Conservation (phyloP, 1,284 basidiomycete genomes). For the Heterobasidion parviporum region DNA sequence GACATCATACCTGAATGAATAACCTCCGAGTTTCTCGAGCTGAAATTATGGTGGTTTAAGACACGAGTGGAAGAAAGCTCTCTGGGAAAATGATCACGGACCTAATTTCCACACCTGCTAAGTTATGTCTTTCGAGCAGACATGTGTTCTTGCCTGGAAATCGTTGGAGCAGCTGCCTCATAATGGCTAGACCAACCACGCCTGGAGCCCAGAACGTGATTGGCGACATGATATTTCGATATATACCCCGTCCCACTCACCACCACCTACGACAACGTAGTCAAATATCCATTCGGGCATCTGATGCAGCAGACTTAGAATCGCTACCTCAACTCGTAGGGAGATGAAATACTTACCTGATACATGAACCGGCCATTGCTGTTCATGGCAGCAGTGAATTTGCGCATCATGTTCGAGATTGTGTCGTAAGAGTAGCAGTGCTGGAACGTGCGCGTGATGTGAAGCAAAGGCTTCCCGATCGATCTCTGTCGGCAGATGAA, state of each 20-base stretch:
- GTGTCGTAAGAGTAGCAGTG: no score
- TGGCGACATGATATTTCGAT: background rate
- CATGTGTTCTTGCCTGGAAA: constrained; percentile 74
- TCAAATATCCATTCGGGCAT: constrained; percentile 75
- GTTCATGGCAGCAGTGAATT: background rate
- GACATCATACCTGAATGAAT: constrained; percentile 72
- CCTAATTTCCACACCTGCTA: constrained; percentile 81
- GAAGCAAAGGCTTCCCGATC: background rate
- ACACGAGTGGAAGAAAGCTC: background rate
- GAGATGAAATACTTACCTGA: constrained; percentile 36
- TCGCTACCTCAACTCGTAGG: background rate
- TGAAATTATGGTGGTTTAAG: constrained; percentile 20
- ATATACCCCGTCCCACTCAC: constrained; percentile 24
- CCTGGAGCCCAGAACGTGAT: constrained; percentile 31
- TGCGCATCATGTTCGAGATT: background rate
- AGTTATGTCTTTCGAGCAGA: constrained; percentile 74
- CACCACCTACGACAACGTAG: constrained; percentile 89
- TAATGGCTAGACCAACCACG: constrained; percentile 84
- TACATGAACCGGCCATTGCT: constrained; percentile 44
- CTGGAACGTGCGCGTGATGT: no score
- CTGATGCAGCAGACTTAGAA: constrained; percentile 21
- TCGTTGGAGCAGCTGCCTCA: constrained; percentile 61
- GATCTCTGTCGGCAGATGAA: background rate
- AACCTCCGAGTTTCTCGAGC: constrained; percentile 94
- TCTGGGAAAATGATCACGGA: constrained; percentile 21